These are phyloP conservation scores for Meira miltonrushii DNA, from an alignment of 1,284 basidiomycete genomes.

Conservation along the genomic window DNA sequence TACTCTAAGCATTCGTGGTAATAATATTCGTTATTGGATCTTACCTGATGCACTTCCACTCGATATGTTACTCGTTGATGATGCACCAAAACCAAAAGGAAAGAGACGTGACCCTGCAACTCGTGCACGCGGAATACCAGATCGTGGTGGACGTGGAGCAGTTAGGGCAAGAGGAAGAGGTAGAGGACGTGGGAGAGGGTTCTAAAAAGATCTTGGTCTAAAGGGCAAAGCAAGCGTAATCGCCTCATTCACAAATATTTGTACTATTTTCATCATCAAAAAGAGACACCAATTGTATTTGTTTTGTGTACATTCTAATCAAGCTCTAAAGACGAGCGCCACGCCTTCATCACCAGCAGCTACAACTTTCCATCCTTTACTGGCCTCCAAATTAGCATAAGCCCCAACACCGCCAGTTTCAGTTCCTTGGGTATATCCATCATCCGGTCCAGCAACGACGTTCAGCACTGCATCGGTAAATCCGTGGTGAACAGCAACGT, in stretches of 20 bases:
- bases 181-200: slow-evolving; percentile 20
- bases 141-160: slow-evolving; percentile 24
- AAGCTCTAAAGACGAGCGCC: slow-evolving; percentile 47
- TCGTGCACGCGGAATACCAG: slow-evolving; percentile 18
- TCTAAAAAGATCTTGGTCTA: not conserved
- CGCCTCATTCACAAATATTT: too few relatives aligned
- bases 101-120: slow-evolving; percentile 40
- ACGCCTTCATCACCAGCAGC: slow-evolving; percentile 52
- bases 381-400: slow-evolving; percentile 25
- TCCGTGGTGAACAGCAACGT: slow-evolving; percentile 74
- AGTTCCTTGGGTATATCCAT: slow-evolving; percentile 52
- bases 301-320: not conserved
- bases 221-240: not conserved
- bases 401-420: slow-evolving; percentile 49
- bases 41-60: slow-evolving; percentile 92
- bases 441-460: slow-evolving; percentile 61
- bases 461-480: slow-evolving; percentile 75
- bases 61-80: slow-evolving; percentile 93
- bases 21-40: slow-evolving; percentile 74
- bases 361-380: slow-evolving; percentile 45
- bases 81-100: slow-evolving; percentile 86
- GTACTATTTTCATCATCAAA: not conserved
- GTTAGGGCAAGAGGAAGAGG: slow-evolving; percentile 36
- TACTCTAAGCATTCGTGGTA: slow-evolving; percentile 52
- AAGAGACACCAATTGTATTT: not conserved